A percentile compares a stretch with the other conserved stretches of the same genome.
Evolutionary conservation across 1,284 basidiomycete genomes (phyloP).

Genomic region (Caloboletus firmus): DNA sequence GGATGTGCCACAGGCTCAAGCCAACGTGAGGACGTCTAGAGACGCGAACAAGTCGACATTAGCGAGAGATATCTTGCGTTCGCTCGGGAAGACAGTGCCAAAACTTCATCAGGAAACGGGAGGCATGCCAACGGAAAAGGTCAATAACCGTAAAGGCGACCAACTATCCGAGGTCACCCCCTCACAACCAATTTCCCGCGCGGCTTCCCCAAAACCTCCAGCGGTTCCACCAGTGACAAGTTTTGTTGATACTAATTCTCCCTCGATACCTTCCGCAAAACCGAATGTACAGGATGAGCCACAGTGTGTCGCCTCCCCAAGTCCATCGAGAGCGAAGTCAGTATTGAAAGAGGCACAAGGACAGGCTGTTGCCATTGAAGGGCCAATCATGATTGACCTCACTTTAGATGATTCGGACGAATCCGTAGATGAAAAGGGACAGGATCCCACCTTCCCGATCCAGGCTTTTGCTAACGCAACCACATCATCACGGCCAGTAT

Average conservation of each 20-base stretch:
- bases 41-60: slow-evolving; percentile 41
- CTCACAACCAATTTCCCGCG: not conserved
- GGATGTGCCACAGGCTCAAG: not conserved
- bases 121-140: not conserved
- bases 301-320: not conserved
- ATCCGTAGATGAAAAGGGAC: slow-evolving; percentile 15
- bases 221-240: not conserved
- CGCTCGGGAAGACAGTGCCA: slow-evolving; percentile 33
- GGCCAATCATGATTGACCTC: slow-evolving; percentile 32
- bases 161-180: not conserved
- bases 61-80: slow-evolving; percentile 44
- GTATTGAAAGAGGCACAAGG: not conserved
- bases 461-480: slow-evolving; percentile 2
- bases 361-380: slow-evolving; percentile 4
- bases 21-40: slow-evolving; percentile 32
- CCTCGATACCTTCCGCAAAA: not conserved
- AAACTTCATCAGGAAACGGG: slow-evolving; percentile 5
- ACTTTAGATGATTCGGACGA: slow-evolving; percentile 29
- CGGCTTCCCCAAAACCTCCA: not conserved
- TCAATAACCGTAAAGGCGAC: not conserved
- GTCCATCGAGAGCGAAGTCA: not conserved
- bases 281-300: not conserved
- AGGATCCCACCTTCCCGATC: slow-evolving; percentile 11
- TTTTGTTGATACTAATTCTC: not conserved
- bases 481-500: slow-evolving; percentile 6